These are phyloP conservation scores for Eustoma russellianum DNA, from an alignment of 257 asterid species.

Conservation along the genomic window DNA sequence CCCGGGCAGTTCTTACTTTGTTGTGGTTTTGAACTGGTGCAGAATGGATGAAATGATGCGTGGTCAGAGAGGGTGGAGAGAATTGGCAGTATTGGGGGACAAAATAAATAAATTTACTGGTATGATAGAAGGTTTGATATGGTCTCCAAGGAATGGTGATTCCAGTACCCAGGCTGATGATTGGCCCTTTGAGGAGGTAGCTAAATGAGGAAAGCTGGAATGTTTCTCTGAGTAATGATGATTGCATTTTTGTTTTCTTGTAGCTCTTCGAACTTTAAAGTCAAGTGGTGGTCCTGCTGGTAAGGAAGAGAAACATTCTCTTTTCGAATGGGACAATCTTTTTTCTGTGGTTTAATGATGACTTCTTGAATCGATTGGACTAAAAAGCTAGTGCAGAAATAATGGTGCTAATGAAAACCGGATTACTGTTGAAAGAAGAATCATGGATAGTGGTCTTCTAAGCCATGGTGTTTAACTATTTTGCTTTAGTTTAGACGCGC, in stretches of 20 bases:
- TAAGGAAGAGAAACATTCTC: neutral
- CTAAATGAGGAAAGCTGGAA: constrained; percentile 2
- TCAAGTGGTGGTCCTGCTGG: neutral
- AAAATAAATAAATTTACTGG: constrained; percentile 80
- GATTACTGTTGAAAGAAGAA: no score
- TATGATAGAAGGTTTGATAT: constrained; percentile 89
- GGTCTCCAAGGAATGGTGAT: constrained; percentile 83
- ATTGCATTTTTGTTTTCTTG: neutral
- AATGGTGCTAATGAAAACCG: no score
- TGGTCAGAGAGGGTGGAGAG: constrained; percentile 99
- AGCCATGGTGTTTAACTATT: no score
- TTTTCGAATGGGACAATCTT: no score
- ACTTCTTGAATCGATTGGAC: no score
- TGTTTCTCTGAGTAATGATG: no score
- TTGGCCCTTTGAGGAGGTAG: constrained; percentile 98
- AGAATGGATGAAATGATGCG: constrained; percentile 99
- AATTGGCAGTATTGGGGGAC: constrained; percentile 87
- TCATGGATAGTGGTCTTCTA: no score
- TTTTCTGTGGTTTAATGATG: no score
- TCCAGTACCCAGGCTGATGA: constrained; percentile 69
- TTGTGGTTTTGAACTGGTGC: constrained; percentile 14
- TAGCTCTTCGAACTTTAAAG: neutral
- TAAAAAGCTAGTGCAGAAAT: no score
- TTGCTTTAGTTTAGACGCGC: no score
- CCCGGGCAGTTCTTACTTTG: no score